Conservation (phyloP, 352 stramenopile genomes). For the Lagenidium sp. region DNA sequence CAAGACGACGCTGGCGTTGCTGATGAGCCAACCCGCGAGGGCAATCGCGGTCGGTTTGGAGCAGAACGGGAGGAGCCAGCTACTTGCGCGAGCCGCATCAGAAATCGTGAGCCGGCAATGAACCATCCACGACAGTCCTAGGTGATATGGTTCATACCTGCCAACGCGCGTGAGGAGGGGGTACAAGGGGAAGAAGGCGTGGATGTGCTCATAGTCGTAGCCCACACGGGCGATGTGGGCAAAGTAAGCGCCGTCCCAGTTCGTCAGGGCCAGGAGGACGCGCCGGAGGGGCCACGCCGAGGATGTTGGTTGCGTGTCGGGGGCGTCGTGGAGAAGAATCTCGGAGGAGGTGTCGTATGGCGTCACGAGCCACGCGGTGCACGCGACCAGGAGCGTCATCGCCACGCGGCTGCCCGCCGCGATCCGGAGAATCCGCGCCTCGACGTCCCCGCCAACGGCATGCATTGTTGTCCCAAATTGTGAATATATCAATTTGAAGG, state of each 20-base stretch:
- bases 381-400: slow-evolving; percentile 33
- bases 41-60: too few relatives aligned
- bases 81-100: too few relatives aligned
- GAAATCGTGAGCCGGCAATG: too few relatives aligned
- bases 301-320: too few relatives aligned
- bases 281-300: slow-evolving; percentile 1
- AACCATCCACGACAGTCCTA: too few relatives aligned
- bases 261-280: slow-evolving; percentile 35
- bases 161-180: slow-evolving; percentile 41
- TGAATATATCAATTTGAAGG: too few relatives aligned
- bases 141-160: too few relatives aligned
- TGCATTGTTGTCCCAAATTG: too few relatives aligned
- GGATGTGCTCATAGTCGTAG: slow-evolving; percentile 82
- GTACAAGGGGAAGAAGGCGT: slow-evolving; percentile 82
- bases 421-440: slow-evolving; percentile 32
- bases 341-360: slow-evolving; percentile 76
- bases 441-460: slow-evolving; percentile 1
- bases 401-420: slow-evolving; percentile 32
- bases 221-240: slow-evolving; percentile 53
- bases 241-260: slow-evolving; percentile 86
- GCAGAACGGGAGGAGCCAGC: too few relatives aligned
- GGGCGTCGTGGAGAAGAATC: slow-evolving; percentile 18
- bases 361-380: slow-evolving; percentile 33
- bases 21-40: too few relatives aligned
- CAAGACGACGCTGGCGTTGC: slow-evolving; percentile 67